A percentile compares a stretch with the other conserved stretches of the same genome.
Conservation (phyloP, 306 rosid species). For the Abrus pulchellus region DNA sequence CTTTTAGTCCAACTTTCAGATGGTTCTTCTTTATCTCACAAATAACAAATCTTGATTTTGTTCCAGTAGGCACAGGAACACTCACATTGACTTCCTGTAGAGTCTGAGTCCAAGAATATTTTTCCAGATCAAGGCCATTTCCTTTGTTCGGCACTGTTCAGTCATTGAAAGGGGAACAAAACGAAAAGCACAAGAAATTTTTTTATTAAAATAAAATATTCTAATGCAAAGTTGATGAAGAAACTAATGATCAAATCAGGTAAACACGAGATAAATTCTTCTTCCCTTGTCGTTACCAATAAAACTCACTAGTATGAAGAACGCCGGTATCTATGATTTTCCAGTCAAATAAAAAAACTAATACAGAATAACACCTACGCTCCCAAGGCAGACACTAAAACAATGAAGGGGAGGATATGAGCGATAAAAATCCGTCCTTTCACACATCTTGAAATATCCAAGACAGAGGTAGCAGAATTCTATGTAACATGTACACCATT, state of each 20-base stretch:
- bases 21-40: constrained; percentile 89
- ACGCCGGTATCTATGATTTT: not conserved
- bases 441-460: not conserved
- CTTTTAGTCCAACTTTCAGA: constrained; percentile 90
- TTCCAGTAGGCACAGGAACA: constrained; percentile 84
- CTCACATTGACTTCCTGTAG: constrained; percentile 79
- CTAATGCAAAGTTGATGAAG: too few relatives aligned
- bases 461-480: not conserved
- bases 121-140: constrained; percentile 89
- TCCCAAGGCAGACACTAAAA: not conserved
- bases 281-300: too few relatives aligned
- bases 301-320: not conserved
- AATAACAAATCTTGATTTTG: constrained; percentile 74
- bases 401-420: not conserved
- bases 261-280: too few relatives aligned
- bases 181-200: too few relatives aligned
- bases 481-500: not conserved
- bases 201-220: too few relatives aligned
- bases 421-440: not conserved
- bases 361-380: too few relatives aligned
- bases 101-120: constrained; percentile 88
- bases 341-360: not conserved
- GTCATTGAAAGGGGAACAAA: not conserved
- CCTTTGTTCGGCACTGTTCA: constrained; percentile 80
- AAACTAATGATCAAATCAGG: too few relatives aligned